Base-by-base conservation (phyloP, 2,329 filamentous ascomycete species). In the Zarea fungicola region DNA sequence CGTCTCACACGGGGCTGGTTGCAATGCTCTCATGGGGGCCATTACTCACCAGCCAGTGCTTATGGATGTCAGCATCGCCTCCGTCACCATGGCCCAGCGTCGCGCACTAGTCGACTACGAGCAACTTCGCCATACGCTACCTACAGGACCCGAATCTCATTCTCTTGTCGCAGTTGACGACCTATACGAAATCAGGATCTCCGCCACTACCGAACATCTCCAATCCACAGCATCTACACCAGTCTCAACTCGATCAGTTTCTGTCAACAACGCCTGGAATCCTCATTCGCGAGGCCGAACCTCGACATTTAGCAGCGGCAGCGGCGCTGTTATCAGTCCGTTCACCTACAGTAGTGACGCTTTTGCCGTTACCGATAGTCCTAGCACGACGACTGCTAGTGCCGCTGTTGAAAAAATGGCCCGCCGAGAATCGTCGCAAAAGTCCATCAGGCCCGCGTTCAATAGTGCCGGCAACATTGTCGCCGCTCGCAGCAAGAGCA, bases 1-100 rank as follows among this genome's bases (percentile, higher is more conserved):
- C 7, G 87, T 99, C 19, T 96, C 93, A 0, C 93, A 99, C 62
- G 92, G 92, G 21, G 93, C 93, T 13, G 93, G 93, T 32, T 96
- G 92, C 68, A 99, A 99, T 69, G 93, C 93, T 3, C 70, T 99
- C 37, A 91, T 99, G 54, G 90, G 92, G 11, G 90, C 90, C 22
- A 80, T 99, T 55, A 95, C 91, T 0, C 87, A 92, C 52, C 87
- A 96, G 60, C 92, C 93, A 0, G 90, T 95, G 0, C 76, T 99
- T 13, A 81, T 95, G 60, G 91, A 97, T 62, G 86, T 97, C 14
- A 85, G 85, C 23, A 87, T 95, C 69, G 88, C 92, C 1, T 96
- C 91, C 4, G 75, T 99, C 42, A 96, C 92, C 1, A 87, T 96
- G 83, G 92, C 92, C 5, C 77, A 84, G 14, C 77, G 83, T 42